Percentiles rank a stretch among this genome's conserved stretches.
Conservation (phyloP, 257 asterid genomes). For the Salvia rosmarinus region DNA sequence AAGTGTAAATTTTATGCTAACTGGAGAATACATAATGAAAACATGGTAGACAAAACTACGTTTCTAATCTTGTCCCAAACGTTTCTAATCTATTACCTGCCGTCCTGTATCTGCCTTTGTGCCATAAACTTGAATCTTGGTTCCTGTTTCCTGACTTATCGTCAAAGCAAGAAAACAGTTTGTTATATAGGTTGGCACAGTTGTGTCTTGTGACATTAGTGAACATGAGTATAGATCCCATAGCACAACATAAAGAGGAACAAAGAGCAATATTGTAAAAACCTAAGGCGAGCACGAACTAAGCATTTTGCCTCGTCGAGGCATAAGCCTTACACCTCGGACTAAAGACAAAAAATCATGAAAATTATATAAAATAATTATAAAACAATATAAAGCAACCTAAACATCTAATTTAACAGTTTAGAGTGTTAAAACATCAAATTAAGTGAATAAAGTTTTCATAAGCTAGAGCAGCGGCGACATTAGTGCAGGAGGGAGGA, state of each 20-base stretch:
- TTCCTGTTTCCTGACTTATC: constrained; percentile 88
- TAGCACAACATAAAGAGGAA: constrained; percentile 18
- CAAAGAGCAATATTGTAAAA: background rate
- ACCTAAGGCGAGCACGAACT: too few species aligned
- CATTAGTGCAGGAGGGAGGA: too few species aligned
- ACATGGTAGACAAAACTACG: constrained; percentile 4
- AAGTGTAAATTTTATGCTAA: background rate
- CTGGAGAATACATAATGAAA: constrained; percentile 4
- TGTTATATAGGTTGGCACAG: constrained; percentile 10
- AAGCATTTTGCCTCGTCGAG: too few species aligned
- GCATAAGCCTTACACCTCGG: too few species aligned
- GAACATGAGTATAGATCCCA: constrained; percentile 31
- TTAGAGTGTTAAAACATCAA: too few species aligned
- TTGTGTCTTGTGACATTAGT: background rate
- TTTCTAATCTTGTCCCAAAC: background rate
- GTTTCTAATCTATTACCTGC: constrained; percentile 56
- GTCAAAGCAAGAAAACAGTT: constrained; percentile 23
- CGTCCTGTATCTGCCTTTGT: constrained; percentile 57
- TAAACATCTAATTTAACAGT: too few species aligned
- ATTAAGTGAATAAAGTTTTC: too few species aligned
- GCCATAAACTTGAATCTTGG: constrained; percentile 82
- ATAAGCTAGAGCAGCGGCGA: too few species aligned
- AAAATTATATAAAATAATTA: too few species aligned
- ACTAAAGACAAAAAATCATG: too few species aligned
- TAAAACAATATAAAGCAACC: too few species aligned